Evolutionary conservation across 352 stramenopile species (phyloP).

Genomic region (Phytophthora quininea): DNA sequence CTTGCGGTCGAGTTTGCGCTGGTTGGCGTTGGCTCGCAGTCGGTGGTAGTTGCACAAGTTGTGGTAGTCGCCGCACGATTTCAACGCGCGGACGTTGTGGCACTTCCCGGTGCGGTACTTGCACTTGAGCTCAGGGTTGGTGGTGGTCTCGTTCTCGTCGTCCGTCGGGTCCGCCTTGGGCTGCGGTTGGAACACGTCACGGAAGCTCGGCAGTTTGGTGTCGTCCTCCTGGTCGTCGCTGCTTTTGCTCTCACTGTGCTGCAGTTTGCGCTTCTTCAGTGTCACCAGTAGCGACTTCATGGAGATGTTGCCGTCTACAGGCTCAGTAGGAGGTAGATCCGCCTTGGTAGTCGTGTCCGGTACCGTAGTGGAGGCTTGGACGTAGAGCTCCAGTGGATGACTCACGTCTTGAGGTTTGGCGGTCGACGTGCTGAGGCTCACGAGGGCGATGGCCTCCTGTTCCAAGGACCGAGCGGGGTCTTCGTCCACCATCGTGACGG

Average conservation of each 20-base stretch:
- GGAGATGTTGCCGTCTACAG: constrained; percentile 54
- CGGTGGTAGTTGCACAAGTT: constrained; percentile 87
- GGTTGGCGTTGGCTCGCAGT: constrained; percentile 78
- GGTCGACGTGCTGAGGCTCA: constrained; percentile 59
- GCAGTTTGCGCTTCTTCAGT: constrained; percentile 65
- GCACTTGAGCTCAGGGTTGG: constrained; percentile 59
- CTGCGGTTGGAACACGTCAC: constrained; percentile 59
- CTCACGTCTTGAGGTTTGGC: constrained; percentile 11
- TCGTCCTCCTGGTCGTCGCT: constrained; percentile 18
- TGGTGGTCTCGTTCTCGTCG: constrained; percentile 3
- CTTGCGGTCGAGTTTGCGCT: constrained; percentile 85
- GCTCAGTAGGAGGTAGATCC: constrained; percentile 7
- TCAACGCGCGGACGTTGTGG: constrained; percentile 70
- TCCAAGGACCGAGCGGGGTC: constrained; percentile 55
- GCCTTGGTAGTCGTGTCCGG: constrained; percentile 4
- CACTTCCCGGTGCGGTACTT: constrained; percentile 88
- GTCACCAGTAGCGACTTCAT: constrained; percentile 75
- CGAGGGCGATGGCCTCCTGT: constrained; percentile 72
- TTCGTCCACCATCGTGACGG: constrained; percentile 52
- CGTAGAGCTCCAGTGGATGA: constrained; percentile 36
- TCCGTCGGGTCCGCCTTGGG: constrained; percentile 3
- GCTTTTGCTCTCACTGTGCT: constrained; percentile 15
- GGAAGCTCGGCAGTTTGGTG: constrained; percentile 65
- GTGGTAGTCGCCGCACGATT: constrained; percentile 81
- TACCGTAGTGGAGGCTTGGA: constrained; percentile 20